phyloP scores from a whole-genome alignment of 2,329 filamentous ascomycete genomes.

The Aureobasidium sp. region DNA sequence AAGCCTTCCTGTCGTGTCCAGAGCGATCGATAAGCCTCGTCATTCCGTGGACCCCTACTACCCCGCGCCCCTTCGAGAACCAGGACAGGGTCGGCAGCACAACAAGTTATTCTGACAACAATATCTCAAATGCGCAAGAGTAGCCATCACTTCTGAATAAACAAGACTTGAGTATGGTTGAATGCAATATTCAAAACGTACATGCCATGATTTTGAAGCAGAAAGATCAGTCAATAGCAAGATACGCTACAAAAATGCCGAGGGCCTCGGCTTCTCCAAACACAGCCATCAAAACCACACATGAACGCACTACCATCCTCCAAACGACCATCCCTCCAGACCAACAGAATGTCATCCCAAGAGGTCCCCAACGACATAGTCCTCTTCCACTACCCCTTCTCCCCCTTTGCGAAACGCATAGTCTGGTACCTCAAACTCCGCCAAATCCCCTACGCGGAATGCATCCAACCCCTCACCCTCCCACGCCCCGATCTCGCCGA shows the following conservation, averaged over 20 bases:
- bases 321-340: not conserved
- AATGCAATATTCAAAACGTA: too few species aligned
- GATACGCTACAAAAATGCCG: not conserved
- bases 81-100: not conserved
- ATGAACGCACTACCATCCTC: not conserved
- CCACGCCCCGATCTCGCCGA: conserved; percentile 58
- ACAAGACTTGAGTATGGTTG: not conserved
- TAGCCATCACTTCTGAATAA: not conserved
- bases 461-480: conserved; percentile 60
- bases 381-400: conserved; percentile 60
- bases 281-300: not conserved
- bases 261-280: not conserved
- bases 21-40: not conserved
- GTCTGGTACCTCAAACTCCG: conserved; percentile 63
- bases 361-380: conserved; percentile 42
- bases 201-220: not conserved
- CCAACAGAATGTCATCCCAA: conserved; percentile 20
- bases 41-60: not conserved
- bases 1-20: not conserved
- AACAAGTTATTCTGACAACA: not conserved
- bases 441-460: conserved; percentile 60
- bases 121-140: not conserved
- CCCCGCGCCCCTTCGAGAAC: not conserved
- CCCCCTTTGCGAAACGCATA: conserved; percentile 57
- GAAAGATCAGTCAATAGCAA: not conserved